Percentiles rank a stretch among this genome's conserved stretches.
Conservation (phyloP, 148 eudicot species). For the Cornus controversa region DNA sequence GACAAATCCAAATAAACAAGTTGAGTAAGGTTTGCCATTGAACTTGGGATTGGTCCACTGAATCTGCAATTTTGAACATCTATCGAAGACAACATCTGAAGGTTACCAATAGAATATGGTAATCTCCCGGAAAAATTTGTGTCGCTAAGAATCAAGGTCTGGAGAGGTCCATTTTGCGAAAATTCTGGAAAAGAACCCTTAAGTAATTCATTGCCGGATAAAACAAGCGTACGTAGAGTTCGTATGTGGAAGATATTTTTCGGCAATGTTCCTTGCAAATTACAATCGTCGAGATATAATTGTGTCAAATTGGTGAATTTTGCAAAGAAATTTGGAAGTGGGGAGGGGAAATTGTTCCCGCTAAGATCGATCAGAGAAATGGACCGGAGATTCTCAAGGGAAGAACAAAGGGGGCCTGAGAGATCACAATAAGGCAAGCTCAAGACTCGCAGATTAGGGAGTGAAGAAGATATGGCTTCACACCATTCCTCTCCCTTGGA, state of each 20-base stretch:
- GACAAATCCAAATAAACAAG: slow-evolving; percentile 2
- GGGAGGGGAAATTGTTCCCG: neutral
- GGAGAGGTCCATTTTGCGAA: slow-evolving; percentile 11
- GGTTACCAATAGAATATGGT: slow-evolving; percentile 10
- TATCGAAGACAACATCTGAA: neutral
- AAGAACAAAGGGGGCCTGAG: slow-evolving; percentile 11
- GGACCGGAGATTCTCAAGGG: slow-evolving; percentile 6
- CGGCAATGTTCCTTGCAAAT: slow-evolving; percentile 14
- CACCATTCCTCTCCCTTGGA: slow-evolving; percentile 14
- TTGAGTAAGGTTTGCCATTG: neutral
- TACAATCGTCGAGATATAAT: neutral
- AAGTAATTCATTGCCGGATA: neutral
- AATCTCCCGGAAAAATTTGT: slow-evolving; percentile 8
- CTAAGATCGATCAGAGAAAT: slow-evolving; percentile 12
- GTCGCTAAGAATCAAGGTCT: neutral
- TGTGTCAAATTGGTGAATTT: slow-evolving; percentile 15
- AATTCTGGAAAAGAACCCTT: slow-evolving; percentile 18
- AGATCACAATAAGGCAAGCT: slow-evolving; percentile 22
- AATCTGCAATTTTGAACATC: neutral
- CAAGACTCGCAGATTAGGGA: slow-evolving; percentile 23
- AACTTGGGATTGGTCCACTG: slow-evolving; percentile 2
- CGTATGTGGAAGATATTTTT: slow-evolving; percentile 11
- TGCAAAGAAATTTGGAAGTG: slow-evolving; percentile 15
- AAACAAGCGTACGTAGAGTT: slow-evolving; percentile 7
- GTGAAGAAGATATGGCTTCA: neutral